Evolutionary conservation across 2,329 filamentous ascomycete species (phyloP).

Genomic region (Trichophyton mentagrophytes): DNA sequence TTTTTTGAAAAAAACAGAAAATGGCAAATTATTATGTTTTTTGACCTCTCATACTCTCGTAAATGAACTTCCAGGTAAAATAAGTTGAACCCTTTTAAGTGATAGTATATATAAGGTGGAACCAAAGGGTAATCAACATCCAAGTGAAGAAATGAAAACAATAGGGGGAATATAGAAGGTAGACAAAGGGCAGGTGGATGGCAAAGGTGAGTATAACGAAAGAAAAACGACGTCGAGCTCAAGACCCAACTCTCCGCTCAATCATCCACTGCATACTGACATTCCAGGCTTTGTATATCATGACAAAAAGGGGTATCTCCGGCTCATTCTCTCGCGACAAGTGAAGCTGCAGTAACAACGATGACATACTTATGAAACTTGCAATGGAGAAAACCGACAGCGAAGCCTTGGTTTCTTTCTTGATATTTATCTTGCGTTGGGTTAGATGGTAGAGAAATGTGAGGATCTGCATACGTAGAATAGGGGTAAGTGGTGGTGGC

Average conservation of each 20-base stretch:
- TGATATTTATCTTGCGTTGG: constrained; percentile 65
- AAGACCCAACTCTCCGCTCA: constrained; percentile 4
- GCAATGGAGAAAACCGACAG: constrained; percentile 64
- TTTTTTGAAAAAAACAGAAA: not conserved
- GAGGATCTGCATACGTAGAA: constrained; percentile 44
- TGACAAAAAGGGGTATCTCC: constrained; percentile 44
- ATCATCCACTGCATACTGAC: constrained; percentile 20
- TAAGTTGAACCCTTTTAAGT: not conserved
- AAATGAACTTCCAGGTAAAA: not conserved
- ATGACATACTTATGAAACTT: constrained; percentile 63
- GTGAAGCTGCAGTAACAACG: constrained; percentile 55
- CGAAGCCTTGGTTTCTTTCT: constrained; percentile 66
- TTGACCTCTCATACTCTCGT: not conserved
- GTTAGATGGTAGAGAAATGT: constrained; percentile 65
- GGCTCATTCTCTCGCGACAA: constrained; percentile 49
- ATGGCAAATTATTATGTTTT: not conserved
- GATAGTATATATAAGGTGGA: not conserved
- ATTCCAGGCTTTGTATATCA: constrained; percentile 34
- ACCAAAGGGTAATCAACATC: not conserved
- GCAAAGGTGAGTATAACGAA: not conserved
- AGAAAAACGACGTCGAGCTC: not conserved
- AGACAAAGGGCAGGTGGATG: not conserved
- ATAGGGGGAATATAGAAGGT: not conserved
- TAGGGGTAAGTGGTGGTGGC: not conserved
- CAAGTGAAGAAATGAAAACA: not conserved